Evolutionary conservation across 2,329 filamentous ascomycete genomes (phyloP).

Genomic region (Penicillium frequentans): DNA sequence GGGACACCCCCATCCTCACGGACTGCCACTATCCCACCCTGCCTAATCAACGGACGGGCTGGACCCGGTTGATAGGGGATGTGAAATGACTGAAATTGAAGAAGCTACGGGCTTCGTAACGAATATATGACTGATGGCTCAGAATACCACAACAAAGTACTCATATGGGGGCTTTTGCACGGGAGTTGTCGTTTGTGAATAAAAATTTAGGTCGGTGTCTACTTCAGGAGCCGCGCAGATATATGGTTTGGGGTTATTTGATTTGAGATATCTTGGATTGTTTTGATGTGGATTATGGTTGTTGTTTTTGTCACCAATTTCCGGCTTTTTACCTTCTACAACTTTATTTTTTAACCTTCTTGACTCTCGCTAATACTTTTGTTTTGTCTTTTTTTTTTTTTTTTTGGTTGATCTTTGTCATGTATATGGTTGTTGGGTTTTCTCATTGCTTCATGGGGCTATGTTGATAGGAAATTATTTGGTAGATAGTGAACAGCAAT

Average conservation of each 20-base stretch:
- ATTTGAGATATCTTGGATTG: neutral
- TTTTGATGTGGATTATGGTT: neutral
- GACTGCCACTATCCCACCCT: constrained; percentile 19
- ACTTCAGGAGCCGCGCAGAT: constrained; percentile 9
- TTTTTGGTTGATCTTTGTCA: neutral
- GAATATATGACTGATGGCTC: constrained; percentile 30
- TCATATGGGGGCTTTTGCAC: constrained; percentile 11
- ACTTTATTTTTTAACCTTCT: constrained; percentile 21
- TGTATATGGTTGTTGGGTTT: constrained; percentile 15
- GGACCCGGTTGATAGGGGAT: constrained; percentile 14
- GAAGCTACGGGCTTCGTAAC: constrained; percentile 16
- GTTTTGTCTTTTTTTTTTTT: neutral
- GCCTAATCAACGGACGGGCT: constrained; percentile 18
- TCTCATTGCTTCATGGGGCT: constrained; percentile 5
- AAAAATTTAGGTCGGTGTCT: constrained; percentile 21
- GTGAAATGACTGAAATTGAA: constrained; percentile 6
- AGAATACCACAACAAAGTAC: constrained; percentile 19
- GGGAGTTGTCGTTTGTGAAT: constrained; percentile 24
- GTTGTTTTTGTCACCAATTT: constrained; percentile 8
- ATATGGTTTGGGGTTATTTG: constrained; percentile 8
- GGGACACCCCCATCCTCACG: constrained; percentile 31
- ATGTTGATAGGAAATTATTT: constrained; percentile 13
- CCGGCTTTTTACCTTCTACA: constrained; percentile 4
- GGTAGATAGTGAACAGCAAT: neutral
- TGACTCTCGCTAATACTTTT: constrained; percentile 15